phyloP scores from a whole-genome alignment of 2,329 filamentous ascomycete species.

The Aciculosporium take region DNA sequence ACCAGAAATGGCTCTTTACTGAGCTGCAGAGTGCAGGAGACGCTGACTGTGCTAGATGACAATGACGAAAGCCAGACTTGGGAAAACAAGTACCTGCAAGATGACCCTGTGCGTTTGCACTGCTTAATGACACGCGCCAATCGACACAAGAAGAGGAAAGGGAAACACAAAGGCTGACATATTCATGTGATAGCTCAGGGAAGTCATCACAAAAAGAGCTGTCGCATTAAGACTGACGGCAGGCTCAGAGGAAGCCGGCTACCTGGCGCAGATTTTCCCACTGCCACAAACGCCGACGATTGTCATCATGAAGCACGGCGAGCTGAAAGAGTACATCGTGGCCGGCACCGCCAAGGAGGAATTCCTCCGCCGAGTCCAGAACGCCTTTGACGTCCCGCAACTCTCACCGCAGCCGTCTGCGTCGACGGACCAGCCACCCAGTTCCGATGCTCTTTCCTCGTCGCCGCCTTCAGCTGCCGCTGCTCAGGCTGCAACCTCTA shows the following conservation, averaged over 20 bases:
- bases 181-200: constrained; percentile 30
- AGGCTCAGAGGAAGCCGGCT: constrained; percentile 67
- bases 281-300: constrained; percentile 66
- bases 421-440: constrained; percentile 7
- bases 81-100: constrained; percentile 54
- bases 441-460: not conserved
- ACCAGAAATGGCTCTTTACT: not conserved
- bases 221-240: constrained; percentile 56
- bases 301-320: constrained; percentile 65
- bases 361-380: constrained; percentile 37
- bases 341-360: constrained; percentile 50
- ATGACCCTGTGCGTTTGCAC: constrained; percentile 34
- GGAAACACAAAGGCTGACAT: constrained; percentile 2
- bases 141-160: not conserved
- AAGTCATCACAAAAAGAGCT: constrained; percentile 44
- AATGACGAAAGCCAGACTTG: constrained; percentile 54
- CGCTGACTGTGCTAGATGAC: constrained; percentile 40
- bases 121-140: not conserved
- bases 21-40: not conserved
- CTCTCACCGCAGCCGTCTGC: constrained; percentile 7
- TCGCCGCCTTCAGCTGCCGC: constrained; percentile 2
- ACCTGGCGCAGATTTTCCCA: constrained; percentile 69
- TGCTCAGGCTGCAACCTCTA: constrained; percentile 7
- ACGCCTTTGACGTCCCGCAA: constrained; percentile 17
- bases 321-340: constrained; percentile 62